Base-by-base conservation (phyloP, 164 flowering plant species). In the Berberis vulgaris region DNA sequence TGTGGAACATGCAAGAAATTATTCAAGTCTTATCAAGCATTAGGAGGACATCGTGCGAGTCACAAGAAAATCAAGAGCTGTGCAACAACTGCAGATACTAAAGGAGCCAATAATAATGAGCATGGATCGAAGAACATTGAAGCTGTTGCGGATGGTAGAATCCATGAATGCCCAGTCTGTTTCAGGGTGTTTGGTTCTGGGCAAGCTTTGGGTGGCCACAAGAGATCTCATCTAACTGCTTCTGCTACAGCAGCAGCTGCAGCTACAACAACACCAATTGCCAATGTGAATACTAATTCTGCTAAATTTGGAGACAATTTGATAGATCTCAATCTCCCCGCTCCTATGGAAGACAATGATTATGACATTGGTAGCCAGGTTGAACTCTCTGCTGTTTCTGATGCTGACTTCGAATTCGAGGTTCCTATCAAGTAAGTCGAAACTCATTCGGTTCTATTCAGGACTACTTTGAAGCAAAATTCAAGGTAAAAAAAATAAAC, bases 161-260 rank as follows among this genome's bases (percentile, higher is more conserved):
- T 77, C 44, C 91, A 89, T 54, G 79, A 89, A 69, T 92, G 97
- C 65, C 94, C 88, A 0, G 76, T 83, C 61, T 92, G 98, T 71
- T 77, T 73, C 65, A 78, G 84, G 74, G 81, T 83, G 1, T 92
- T 92, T 53, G 57, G 80, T 1, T 83, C 96, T 3, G 96, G 97
- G 1, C 98, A 92, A 71, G 98, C 98, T 0, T 84, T 92, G 2
- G 98, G 98, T 12, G 98, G 98, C 2, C 98, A 92, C 64, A 92
- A 92, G 65, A 77, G 98, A 76, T 79, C 91, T 5, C 98, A 92
- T 61, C 67, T 74, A 5, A 68, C 69, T 45, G 77, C 56, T 41
- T 6, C 44, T 11, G 10, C n/a, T 40, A 41, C 43, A 9, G 44
- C 68, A 50, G 67, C 60, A 6, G 26, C 62, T n/a, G 44, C 65